Evolutionary conservation across 1,139 yeast species (phyloP).

Genomic region (Protomyces gravidus): DNA sequence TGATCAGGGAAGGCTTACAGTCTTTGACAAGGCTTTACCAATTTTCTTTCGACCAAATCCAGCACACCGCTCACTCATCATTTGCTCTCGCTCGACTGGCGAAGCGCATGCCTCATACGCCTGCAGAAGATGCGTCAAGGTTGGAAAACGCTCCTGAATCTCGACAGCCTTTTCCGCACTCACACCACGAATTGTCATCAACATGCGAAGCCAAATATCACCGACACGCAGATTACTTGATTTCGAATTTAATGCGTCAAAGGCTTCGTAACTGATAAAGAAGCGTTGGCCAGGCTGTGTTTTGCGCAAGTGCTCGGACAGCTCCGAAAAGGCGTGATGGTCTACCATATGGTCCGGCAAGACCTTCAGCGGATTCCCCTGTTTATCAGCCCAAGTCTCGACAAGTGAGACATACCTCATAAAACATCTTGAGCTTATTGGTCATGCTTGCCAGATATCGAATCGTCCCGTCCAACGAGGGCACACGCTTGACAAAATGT

Average conservation of each 20-base stretch:
- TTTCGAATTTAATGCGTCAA: constrained; percentile 68
- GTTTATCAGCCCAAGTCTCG: not conserved
- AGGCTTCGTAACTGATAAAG: constrained; percentile 48
- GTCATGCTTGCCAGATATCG: constrained; percentile 60
- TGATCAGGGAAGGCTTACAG: constrained; percentile 5
- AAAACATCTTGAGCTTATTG: constrained; percentile 44
- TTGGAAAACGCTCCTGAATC: constrained; percentile 62
- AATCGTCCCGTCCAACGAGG: constrained; percentile 70
- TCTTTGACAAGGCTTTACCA: constrained; percentile 29
- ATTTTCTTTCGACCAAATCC: constrained; percentile 29
- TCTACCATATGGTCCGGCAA: constrained; percentile 34
- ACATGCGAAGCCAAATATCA: constrained; percentile 69
- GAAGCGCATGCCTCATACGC: constrained; percentile 43
- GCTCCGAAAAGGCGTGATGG: constrained; percentile 29
- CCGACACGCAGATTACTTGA: constrained; percentile 54
- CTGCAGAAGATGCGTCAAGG: constrained; percentile 53
- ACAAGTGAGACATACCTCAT: constrained; percentile 24
- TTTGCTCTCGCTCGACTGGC: constrained; percentile 43
- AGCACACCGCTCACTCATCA: constrained; percentile 21
- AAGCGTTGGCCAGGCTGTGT: constrained; percentile 22
- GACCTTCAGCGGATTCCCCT: not conserved
- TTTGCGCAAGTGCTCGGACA: constrained; percentile 28
- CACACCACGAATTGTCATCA: constrained; percentile 75
- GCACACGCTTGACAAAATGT: constrained; percentile 66
- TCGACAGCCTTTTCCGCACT: constrained; percentile 78